Percentiles rank a stretch among this genome's conserved stretches.
These are phyloP conservation scores for Ligustrum vulgare DNA, from an alignment of 257 asterid genomes.

Conservation along the genomic window DNA sequence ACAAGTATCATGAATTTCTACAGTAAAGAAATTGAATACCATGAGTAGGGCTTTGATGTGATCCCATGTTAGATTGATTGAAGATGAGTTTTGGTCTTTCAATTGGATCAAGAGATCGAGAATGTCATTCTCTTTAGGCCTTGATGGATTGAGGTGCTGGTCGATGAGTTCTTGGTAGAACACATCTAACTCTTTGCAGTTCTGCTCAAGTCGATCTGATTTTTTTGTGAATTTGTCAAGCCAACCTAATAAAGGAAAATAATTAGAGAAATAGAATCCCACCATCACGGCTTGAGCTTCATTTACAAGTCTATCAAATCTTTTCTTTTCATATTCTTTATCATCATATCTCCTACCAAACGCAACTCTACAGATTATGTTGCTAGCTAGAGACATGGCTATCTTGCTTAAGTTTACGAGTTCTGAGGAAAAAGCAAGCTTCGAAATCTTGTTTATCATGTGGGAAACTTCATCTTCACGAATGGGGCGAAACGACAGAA, in stretches of 20 bases:
- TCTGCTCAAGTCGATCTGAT: neutral
- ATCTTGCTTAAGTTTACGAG: neutral
- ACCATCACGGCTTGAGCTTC: constrained; percentile 8
- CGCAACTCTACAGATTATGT: constrained; percentile 5
- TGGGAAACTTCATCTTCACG: neutral
- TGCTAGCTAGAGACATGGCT: neutral
- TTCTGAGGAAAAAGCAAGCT: neutral
- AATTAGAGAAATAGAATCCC: constrained; percentile 9
- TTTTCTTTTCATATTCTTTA: neutral
- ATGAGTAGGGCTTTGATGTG: constrained; percentile 19
- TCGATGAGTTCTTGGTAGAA: constrained; percentile 21
- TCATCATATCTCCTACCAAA: constrained; percentile 9
- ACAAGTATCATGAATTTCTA: no score
- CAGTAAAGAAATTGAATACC: no score
- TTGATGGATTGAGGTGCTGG: neutral
- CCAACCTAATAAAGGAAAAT: constrained; percentile 16
- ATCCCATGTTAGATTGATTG: constrained; percentile 10
- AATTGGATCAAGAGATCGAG: constrained; percentile 3
- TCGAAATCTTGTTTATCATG: neutral
- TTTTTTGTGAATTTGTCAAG: constrained; percentile 9
- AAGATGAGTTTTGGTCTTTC: neutral
- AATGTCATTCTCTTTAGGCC: constrained; percentile 7
- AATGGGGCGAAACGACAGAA: neutral
- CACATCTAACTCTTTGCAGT: neutral
- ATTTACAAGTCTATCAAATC: neutral